Percentiles rank a stretch among this genome's conserved stretches.
Conservation (phyloP, 768 basidiomycete species). For the Hygrocybe coccinea region DNA sequence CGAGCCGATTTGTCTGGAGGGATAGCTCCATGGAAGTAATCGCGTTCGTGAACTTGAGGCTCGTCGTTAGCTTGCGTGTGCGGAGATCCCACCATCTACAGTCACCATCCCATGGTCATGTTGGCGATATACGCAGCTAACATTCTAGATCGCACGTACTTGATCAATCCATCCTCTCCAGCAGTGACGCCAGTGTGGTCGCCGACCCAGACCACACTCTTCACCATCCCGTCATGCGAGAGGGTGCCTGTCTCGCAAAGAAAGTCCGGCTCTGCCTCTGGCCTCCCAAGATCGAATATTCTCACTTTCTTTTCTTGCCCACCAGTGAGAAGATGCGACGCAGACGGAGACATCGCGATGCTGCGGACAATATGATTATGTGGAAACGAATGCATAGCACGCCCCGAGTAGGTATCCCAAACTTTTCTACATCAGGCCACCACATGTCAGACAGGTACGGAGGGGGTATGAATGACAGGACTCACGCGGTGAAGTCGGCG, state of each 20-base stretch:
- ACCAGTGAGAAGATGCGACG: conserved; percentile 74
- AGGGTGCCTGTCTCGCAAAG: conserved; percentile 56
- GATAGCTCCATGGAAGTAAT: conserved; percentile 96
- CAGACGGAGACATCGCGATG: conserved; percentile 75
- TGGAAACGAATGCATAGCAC: conserved; percentile 88
- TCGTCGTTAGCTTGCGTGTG: conserved; percentile 65
- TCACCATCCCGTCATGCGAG: conserved; percentile 85
- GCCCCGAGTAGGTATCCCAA: conserved; percentile 91
- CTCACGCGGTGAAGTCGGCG: conserved; percentile 97
- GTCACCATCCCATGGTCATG: neutral
- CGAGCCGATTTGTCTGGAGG: conserved; percentile 70
- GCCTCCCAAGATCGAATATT: conserved; percentile 82
- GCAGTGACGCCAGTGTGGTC: conserved; percentile 78
- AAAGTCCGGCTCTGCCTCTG: conserved; percentile 84
- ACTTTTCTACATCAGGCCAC: conserved; percentile 60
- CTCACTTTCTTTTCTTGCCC: conserved; percentile 98
- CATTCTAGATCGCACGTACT: conserved; percentile 43
- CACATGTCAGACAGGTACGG: neutral
- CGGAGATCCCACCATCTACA: conserved; percentile 95
- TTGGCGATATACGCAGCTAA: neutral
- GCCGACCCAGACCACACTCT: conserved; percentile 91
- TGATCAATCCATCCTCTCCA: conserved; percentile 87
- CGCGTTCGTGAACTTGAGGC: conserved; percentile 66
- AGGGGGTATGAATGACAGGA: neutral
- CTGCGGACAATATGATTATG: conserved; percentile 98